A percentile compares a stretch with the other conserved stretches of the same genome.
phyloP scores from a whole-genome alignment of 2,329 filamentous ascomycete genomes.

The Emergomyces orientalis region DNA sequence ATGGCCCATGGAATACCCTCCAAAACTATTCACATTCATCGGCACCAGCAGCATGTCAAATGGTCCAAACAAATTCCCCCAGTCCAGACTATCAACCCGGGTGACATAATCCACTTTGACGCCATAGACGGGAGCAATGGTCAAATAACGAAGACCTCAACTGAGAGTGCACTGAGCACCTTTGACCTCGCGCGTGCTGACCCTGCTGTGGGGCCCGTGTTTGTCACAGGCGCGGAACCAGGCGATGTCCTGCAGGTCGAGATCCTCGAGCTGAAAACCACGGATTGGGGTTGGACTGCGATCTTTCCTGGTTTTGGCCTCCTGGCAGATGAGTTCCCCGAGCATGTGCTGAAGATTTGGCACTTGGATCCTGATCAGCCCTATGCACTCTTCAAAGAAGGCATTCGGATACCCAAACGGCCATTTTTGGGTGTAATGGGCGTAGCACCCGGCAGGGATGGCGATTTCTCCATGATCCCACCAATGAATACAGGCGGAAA shows the following conservation, averaged over 20 bases:
- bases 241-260: slow-evolving; percentile 47
- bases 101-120: slow-evolving; percentile 41
- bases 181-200: slow-evolving; percentile 38
- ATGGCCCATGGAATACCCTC: slow-evolving; percentile 18
- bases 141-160: slow-evolving; percentile 39
- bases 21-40: slow-evolving; percentile 26
- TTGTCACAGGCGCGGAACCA: slow-evolving; percentile 40
- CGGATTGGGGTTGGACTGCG: slow-evolving; percentile 46
- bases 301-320: slow-evolving; percentile 45
- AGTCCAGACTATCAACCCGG: slow-evolving; percentile 41
- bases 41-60: slow-evolving; percentile 36
- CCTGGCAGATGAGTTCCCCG: slow-evolving; percentile 40
- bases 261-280: slow-evolving; percentile 38
- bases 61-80: slow-evolving; percentile 42
- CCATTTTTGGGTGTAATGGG: slow-evolving; percentile 48
- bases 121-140: slow-evolving; percentile 44
- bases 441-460: slow-evolving; percentile 39
- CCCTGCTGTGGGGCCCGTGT: slow-evolving; percentile 45
- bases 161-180: slow-evolving; percentile 31
- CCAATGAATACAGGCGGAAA: slow-evolving; percentile 47
- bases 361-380: slow-evolving; percentile 33
- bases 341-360: slow-evolving; percentile 42
- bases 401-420: slow-evolving; percentile 41
- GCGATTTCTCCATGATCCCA: slow-evolving; percentile 43
- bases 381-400: slow-evolving; percentile 40